phyloP scores from a whole-genome alignment of 1,284 basidiomycete species.

The Athelia psychrophila region DNA sequence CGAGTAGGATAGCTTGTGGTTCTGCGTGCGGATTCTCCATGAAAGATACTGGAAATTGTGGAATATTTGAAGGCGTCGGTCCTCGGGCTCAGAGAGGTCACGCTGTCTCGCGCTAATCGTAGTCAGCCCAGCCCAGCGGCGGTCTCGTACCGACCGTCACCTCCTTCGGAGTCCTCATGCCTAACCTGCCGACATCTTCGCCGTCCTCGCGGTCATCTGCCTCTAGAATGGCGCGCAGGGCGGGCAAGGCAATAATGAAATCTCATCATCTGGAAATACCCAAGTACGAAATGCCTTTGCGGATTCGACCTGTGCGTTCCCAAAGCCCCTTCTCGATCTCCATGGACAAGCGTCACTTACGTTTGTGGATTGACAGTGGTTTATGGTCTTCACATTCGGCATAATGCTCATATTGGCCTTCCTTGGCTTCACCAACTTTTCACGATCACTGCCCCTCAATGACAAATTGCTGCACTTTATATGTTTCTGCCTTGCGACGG shows the following conservation, averaged over 20 bases:
- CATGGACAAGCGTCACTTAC: constrained; percentile 8
- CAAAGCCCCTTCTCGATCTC: constrained; percentile 6
- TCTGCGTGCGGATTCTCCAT: constrained; percentile 92
- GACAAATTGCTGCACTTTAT: constrained; percentile 86
- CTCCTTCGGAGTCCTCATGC: no score
- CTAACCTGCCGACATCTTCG: no score
- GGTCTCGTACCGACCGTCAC: no score
- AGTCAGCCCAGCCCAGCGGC: no score
- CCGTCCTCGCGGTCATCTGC: no score
- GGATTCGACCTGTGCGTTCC: constrained; percentile 66
- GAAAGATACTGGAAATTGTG: no score
- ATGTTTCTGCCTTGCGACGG: constrained; percentile 76
- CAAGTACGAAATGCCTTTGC: constrained; percentile 67
- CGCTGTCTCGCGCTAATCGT: no score
- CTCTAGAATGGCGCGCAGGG: constrained; percentile 10
- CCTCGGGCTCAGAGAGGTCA: no score
- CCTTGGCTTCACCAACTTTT: constrained; percentile 71
- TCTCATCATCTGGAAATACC: constrained; percentile 51
- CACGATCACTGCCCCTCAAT: constrained; percentile 65
- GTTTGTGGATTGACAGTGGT: constrained; percentile 55
- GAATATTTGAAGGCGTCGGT: no score
- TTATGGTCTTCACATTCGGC: constrained; percentile 59
- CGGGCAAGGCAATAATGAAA: constrained; percentile 36
- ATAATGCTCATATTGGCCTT: constrained; percentile 68
- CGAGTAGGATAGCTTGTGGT: constrained; percentile 84